phyloP scores from a whole-genome alignment of 306 rosid species.

The Adenanthera pavonina region DNA sequence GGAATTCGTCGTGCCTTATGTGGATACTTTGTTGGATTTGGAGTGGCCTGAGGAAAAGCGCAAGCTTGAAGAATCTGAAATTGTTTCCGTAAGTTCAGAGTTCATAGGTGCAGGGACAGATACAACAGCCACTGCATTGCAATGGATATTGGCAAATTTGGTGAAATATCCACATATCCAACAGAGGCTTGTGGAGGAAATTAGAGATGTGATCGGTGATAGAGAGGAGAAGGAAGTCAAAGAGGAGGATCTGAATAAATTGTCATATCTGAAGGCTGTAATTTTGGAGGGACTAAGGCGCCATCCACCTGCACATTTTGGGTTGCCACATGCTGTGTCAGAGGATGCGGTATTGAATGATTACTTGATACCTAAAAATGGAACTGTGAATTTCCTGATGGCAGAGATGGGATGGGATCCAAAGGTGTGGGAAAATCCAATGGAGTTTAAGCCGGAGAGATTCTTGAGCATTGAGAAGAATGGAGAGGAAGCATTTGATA shows the following conservation, averaged over 20 bases:
- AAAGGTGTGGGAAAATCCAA: background rate
- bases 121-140: background rate
- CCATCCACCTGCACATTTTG: background rate
- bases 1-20: background rate
- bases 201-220: background rate
- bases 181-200: background rate
- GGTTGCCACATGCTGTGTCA: background rate
- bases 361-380: background rate
- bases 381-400: background rate
- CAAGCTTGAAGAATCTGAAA: background rate
- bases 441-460: background rate
- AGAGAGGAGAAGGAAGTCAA: background rate
- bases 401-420: background rate
- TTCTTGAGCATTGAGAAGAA: background rate
- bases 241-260: background rate
- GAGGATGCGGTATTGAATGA: background rate
- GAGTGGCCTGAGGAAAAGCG: slow-evolving; percentile 7
- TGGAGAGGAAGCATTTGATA: background rate
- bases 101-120: background rate
- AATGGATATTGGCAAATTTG: background rate
- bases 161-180: background rate
- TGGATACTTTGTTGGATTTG: background rate
- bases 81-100: background rate
- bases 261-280: background rate
- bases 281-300: slow-evolving; percentile 8